phyloP scores from a whole-genome alignment of 345 rosid species.

The Brassica nigra region DNA sequence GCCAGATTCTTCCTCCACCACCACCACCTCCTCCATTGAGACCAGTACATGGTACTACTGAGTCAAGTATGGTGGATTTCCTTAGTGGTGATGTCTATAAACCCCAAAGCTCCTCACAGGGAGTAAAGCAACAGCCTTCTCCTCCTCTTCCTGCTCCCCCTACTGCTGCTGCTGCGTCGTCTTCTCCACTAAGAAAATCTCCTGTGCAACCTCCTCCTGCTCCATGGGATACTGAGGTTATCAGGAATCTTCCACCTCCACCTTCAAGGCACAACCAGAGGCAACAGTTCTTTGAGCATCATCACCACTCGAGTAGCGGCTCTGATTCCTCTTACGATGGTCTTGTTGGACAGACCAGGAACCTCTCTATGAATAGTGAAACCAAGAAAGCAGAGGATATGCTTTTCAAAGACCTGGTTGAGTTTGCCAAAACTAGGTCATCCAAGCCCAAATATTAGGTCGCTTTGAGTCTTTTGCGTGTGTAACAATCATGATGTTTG shows the following conservation, averaged over 20 bases:
- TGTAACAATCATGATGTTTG: constrained; percentile 23
- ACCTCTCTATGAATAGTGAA: constrained; percentile 49
- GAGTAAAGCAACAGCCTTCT: constrained; percentile 20
- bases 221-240: constrained; percentile 59
- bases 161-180: constrained; percentile 1
- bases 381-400: constrained; percentile 67
- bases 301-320: constrained; percentile 53
- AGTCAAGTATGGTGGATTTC: constrained; percentile 56
- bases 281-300: constrained; percentile 69
- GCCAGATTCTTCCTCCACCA: constrained; percentile 76
- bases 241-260: constrained; percentile 71
- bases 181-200: constrained; percentile 28
- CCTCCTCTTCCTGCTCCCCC: constrained; percentile 9
- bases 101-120: constrained; percentile 49
- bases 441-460: constrained; percentile 49
- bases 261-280: constrained; percentile 80
- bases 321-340: constrained; percentile 59
- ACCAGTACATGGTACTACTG: constrained; percentile 44
- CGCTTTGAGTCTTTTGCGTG: constrained; percentile 49
- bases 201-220: constrained; percentile 60
- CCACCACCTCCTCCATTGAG: constrained; percentile 79
- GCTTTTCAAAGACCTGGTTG: constrained; percentile 86
- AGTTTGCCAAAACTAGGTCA: constrained; percentile 84
- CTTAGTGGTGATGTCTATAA: constrained; percentile 87
- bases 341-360: constrained; percentile 64